These are phyloP conservation scores for Ajuga chamaepitys DNA, from an alignment of 257 asterid species.

Conservation along the genomic window DNA sequence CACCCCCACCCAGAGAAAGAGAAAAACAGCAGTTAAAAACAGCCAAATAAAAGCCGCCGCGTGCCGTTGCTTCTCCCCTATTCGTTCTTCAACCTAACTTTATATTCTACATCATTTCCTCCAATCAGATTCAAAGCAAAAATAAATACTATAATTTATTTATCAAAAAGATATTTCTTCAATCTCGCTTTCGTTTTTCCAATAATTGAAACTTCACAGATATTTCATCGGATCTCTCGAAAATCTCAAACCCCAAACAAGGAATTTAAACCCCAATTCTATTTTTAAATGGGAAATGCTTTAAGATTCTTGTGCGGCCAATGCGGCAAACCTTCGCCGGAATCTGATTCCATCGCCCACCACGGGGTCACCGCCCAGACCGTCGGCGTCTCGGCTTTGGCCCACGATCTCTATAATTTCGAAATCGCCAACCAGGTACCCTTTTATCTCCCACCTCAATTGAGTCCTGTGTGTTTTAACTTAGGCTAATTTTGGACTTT, in stretches of 20 bases:
- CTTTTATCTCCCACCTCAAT: neutral
- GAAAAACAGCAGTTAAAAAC: neutral
- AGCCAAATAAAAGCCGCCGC: conserved; percentile 8
- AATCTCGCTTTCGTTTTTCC: neutral
- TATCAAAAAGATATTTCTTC: neutral
- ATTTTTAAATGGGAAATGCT: conserved; percentile 85
- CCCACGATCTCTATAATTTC: conserved; percentile 76
- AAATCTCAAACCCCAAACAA: neutral
- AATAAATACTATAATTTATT: neutral
- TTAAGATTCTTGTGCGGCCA: conserved; percentile 45
- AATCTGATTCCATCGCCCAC: conserved; percentile 45
- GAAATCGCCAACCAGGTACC: conserved; percentile 78
- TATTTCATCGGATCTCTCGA: neutral
- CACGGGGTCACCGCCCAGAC: conserved; percentile 52
- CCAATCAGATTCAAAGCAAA: conserved; percentile 8
- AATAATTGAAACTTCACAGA: neutral
- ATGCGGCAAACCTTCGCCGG: conserved; percentile 47
- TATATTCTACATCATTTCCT: neutral
- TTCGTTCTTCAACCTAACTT: neutral
- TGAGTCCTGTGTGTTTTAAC: neutral
- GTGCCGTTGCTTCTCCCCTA: neutral
- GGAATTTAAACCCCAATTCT: neutral
- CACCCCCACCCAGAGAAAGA: too few species aligned
- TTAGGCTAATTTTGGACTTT: neutral
- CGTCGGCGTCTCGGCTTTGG: conserved; percentile 67